Percentiles rank a stretch among this genome's conserved stretches.
Conservation (phyloP, 768 basidiomycete species). For the Mycena capillaripes region DNA sequence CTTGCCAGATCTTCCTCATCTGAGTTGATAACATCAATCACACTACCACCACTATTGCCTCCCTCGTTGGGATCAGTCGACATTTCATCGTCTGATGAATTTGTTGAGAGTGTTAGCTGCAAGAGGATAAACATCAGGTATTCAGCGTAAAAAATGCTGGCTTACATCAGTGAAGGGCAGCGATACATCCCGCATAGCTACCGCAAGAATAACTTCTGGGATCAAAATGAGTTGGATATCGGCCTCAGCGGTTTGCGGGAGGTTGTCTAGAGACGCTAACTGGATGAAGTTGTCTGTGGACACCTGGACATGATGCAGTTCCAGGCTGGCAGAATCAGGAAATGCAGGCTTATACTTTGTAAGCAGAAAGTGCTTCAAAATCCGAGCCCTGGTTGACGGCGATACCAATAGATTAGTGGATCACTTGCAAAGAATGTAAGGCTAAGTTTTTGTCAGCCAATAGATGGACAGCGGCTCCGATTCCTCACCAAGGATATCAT, state of each 20-base stretch:
- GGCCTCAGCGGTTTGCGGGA: neutral
- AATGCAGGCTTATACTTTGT: neutral
- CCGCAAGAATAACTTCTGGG: neutral
- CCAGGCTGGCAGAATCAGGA: neutral
- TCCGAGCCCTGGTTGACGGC: neutral
- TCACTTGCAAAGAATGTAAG: neutral
- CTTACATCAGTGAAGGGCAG: neutral
- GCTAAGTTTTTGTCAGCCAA: neutral
- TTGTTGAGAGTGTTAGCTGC: neutral
- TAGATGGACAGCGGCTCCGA: neutral
- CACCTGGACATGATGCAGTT: neutral
- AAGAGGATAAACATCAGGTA: neutral
- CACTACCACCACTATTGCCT: neutral
- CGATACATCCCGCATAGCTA: neutral
- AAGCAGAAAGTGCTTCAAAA: neutral
- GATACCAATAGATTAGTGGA: neutral
- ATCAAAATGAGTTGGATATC: conserved; percentile 11
- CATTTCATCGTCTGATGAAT: neutral
- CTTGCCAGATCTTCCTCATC: neutral
- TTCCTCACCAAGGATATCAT: neutral
- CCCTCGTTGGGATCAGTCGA: neutral
- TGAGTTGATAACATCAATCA: neutral
- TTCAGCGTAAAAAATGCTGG: neutral
- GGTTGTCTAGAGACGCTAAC: neutral
- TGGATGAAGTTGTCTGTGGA: neutral